Percentiles rank a stretch among this genome's conserved stretches.
Conservation (phyloP, 2,329 filamentous ascomycete genomes). For the Exophiala xenobiotica region DNA sequence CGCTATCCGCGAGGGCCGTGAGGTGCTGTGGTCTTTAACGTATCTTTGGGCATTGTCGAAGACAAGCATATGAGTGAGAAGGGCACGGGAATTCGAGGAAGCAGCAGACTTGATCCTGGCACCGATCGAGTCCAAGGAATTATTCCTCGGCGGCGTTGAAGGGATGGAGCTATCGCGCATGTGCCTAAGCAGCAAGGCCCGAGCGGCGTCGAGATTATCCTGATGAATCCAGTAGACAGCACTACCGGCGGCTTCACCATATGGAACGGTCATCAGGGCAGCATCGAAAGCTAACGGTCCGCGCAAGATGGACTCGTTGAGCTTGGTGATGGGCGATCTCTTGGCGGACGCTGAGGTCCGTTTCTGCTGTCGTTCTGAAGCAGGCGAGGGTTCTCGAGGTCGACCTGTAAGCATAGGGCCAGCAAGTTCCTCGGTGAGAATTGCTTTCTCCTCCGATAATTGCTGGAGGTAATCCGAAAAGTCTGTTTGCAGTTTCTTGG, state of each 20-base stretch:
- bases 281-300: conserved; percentile 51
- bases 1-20: conserved; percentile 30
- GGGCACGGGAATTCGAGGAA: conserved; percentile 10
- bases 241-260: conserved; percentile 46
- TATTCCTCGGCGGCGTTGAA: conserved; percentile 9
- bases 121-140: conserved; percentile 29
- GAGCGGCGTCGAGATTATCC: conserved; percentile 55
- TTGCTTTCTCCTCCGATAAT: conserved; percentile 18
- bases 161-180: conserved; percentile 39
- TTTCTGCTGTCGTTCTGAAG: conserved; percentile 7
- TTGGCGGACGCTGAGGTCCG: conserved; percentile 19
- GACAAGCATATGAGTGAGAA: conserved; percentile 44
- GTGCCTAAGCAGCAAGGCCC: conserved; percentile 52
- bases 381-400: not conserved
- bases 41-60: conserved; percentile 50
- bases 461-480: conserved; percentile 26
- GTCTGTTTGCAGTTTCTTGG: conserved; percentile 26
- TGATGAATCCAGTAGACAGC: conserved; percentile 56
- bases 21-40: conserved; percentile 32
- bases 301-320: conserved; percentile 41
- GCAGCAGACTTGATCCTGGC: not conserved
- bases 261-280: conserved; percentile 47
- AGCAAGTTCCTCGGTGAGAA: conserved; percentile 23
- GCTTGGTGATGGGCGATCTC: conserved; percentile 27
- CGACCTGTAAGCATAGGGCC: conserved; percentile 22